These are phyloP conservation scores for Sporisorium iseilematis-ciliati DNA, from an alignment of 1,284 basidiomycete genomes.

Conservation along the genomic window DNA sequence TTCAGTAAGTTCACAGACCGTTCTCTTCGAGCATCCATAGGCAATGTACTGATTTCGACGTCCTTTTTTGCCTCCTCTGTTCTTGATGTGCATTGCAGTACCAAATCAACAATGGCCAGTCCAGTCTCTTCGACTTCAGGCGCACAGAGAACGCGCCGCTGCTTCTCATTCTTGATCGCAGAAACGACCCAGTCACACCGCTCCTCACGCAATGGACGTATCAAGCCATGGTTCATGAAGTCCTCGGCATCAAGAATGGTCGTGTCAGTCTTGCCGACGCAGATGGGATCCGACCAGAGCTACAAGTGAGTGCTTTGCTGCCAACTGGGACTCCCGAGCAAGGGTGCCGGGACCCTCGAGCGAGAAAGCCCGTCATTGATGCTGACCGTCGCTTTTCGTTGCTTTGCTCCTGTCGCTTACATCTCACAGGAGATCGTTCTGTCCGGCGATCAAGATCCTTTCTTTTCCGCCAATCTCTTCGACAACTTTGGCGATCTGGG, in stretches of 20 bases:
- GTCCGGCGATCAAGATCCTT: conserved; percentile 89
- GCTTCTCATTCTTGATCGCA: conserved; percentile 79
- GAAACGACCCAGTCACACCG: conserved; percentile 98
- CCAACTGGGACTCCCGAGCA: no score
- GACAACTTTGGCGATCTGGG: conserved; percentile 98
- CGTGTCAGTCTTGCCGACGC: conserved; percentile 86
- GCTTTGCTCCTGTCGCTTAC: background rate
- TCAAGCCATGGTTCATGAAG: conserved; percentile 99
- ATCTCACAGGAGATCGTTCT: conserved; percentile 88
- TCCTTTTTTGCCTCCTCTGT: background rate
- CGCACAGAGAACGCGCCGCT: conserved; percentile 73
- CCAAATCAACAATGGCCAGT: conserved; percentile 69
- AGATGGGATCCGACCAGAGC: conserved; percentile 87
- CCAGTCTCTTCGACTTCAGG: conserved; percentile 73
- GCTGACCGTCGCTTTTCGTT: conserved; percentile 3
- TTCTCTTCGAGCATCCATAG: background rate
- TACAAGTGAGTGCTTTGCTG: conserved; percentile 75
- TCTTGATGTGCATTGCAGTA: conserved; percentile 37
- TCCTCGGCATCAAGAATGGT: conserved; percentile 93
- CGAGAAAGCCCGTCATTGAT: no score
- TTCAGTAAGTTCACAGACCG: conserved; percentile 74
- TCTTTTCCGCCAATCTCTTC: conserved; percentile 91
- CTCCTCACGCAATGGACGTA: conserved; percentile 99
- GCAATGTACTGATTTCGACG: background rate
- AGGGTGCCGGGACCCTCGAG: no score